A percentile compares a stretch with the other conserved stretches of the same genome.
Conservation (phyloP, 176 grass and related monocot genomes). For the Carex scoparia region DNA sequence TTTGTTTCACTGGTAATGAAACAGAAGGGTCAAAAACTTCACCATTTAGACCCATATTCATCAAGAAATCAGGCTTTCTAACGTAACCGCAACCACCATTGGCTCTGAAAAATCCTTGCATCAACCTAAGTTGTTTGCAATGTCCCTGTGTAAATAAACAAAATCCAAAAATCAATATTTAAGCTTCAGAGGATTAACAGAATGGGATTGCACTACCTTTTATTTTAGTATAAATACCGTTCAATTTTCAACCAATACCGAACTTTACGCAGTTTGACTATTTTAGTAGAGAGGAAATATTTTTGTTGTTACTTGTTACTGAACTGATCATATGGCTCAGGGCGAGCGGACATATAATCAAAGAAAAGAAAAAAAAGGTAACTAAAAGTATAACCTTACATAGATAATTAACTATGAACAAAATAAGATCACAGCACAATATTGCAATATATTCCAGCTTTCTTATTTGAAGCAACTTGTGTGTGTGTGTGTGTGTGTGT, state of each 20-base stretch:
- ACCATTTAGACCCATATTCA: slow-evolving; percentile 45
- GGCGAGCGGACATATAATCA: not conserved
- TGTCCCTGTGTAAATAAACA: slow-evolving; percentile 43
- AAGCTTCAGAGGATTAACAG: not conserved
- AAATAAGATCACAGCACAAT: not conserved
- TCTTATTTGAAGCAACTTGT: too few species aligned
- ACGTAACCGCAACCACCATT: slow-evolving; percentile 88
- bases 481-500: not conserved
- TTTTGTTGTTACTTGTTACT: not conserved
- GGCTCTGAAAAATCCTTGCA: slow-evolving; percentile 95
- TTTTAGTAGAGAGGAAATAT: not conserved
- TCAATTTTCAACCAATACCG: not conserved
- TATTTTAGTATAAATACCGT: not conserved
- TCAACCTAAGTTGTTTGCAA: slow-evolving; percentile 65
- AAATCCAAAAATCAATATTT: not conserved
- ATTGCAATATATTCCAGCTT: not conserved
- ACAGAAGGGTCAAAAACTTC: slow-evolving; percentile 64
- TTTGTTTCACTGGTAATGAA: slow-evolving; percentile 63
- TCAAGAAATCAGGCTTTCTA: slow-evolving; percentile 77
- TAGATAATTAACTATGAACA: not conserved
- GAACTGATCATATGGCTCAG: not conserved
- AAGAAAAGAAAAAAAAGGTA: not conserved
- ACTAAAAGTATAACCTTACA: not conserved
- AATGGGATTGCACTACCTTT: not conserved
- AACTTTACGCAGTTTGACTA: not conserved